Conservation (phyloP, 768 basidiomycete species). For the Dacryopinax primogenitus region DNA sequence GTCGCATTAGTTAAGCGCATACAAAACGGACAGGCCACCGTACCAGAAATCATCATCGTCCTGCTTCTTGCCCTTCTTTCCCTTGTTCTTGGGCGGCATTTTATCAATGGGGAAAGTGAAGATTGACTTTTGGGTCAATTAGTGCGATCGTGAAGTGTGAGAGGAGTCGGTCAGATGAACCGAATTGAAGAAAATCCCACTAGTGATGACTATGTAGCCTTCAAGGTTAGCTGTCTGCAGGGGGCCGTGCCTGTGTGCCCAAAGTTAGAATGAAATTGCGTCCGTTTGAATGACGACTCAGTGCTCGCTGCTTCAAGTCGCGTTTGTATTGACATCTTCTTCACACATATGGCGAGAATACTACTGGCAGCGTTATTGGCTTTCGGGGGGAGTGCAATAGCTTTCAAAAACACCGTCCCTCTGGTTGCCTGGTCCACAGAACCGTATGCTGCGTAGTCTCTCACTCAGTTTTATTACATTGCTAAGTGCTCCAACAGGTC, state of each 20-base stretch:
- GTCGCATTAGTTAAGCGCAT: conserved; percentile 16
- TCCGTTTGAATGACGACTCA: not conserved
- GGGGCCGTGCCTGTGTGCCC: too few relatives aligned
- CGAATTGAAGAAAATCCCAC: too few relatives aligned
- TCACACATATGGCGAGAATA: not conserved
- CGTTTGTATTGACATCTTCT: too few relatives aligned
- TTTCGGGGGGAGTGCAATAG: conserved; percentile 19
- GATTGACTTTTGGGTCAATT: not conserved
- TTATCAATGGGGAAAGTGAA: not conserved
- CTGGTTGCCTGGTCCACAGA: conserved; percentile 61
- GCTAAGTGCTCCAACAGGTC: conserved; percentile 28
- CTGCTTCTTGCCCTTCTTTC: conserved; percentile 73
- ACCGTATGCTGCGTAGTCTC: conserved; percentile 43
- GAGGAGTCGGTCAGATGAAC: too few relatives aligned
- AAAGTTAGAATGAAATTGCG: not conserved
- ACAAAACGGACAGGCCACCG: conserved; percentile 18
- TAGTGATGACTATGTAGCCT: too few relatives aligned
- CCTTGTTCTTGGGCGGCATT: conserved; percentile 63
- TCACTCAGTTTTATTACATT: conserved; percentile 30
- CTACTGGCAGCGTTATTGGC: not conserved
- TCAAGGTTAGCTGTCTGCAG: too few relatives aligned
- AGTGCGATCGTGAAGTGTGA: not conserved
- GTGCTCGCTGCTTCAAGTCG: not conserved
- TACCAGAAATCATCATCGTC: conserved; percentile 80
- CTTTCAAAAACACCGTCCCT: conserved; percentile 51